These are phyloP conservation scores for Solanum hybrid DNA, from an alignment of 305 asterid genomes.

Conservation along the genomic window DNA sequence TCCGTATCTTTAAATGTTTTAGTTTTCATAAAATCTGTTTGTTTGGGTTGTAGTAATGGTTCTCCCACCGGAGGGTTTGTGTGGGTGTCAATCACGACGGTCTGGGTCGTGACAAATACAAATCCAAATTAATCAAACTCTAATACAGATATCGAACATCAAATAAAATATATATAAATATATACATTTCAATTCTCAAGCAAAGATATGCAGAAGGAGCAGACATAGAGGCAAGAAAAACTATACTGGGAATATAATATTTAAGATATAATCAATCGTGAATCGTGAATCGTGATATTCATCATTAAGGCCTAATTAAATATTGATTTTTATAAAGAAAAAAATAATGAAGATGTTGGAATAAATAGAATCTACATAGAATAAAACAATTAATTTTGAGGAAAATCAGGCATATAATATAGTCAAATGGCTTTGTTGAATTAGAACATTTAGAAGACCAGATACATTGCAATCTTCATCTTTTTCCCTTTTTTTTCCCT, in stretches of 20 bases:
- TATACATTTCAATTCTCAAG: background rate
- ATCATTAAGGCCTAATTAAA: background rate
- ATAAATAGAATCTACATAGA: background rate
- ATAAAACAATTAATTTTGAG: background rate
- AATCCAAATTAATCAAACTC: no score
- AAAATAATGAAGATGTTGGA: background rate
- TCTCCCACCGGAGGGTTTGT: no score
- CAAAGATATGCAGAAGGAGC: background rate
- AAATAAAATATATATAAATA: background rate
- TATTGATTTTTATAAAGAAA: background rate
- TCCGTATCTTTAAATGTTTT: no score
- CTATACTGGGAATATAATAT: background rate
- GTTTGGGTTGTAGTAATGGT: no score
- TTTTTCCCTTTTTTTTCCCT: background rate
- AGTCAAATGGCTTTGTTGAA: conserved; percentile 11
- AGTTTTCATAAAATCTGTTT: no score
- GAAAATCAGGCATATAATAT: background rate
- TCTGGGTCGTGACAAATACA: no score
- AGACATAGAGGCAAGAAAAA: background rate
- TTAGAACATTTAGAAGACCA: background rate
- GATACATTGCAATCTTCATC: background rate
- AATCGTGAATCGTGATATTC: background rate
- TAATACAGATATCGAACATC: background rate
- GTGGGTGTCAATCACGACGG: no score
- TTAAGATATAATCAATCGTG: background rate